Evolutionary conservation across 2,329 filamentous ascomycete genomes (phyloP).

Genomic region (Fusarium acutatum): DNA sequence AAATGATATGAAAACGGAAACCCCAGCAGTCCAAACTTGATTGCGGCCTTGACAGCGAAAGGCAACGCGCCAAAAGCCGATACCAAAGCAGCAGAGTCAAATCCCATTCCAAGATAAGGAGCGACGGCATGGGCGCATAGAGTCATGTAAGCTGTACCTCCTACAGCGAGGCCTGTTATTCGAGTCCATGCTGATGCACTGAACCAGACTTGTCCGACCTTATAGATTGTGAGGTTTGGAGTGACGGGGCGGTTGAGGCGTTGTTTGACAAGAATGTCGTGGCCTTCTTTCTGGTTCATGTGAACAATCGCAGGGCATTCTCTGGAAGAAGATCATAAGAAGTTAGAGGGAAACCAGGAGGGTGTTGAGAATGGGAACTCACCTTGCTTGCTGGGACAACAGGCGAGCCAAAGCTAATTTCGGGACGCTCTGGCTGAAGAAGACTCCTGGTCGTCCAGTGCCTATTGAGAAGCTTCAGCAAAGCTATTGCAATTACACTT

Average conservation of each 20-base stretch:
- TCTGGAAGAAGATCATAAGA: not conserved
- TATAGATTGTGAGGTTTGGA: constrained; percentile 20
- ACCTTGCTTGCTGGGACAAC: constrained; percentile 7
- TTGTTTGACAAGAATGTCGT: constrained; percentile 7
- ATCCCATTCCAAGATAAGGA: constrained; percentile 5
- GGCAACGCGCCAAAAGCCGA: constrained; percentile 10
- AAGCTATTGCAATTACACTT: not conserved
- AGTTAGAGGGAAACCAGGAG: not conserved
- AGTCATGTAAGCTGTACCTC: constrained; percentile 6
- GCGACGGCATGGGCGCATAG: constrained; percentile 2
- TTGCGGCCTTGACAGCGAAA: not conserved
- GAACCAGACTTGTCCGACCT: constrained; percentile 11
- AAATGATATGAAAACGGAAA: constrained; percentile 24
- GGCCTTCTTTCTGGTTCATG: not conserved
- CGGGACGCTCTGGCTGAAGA: not conserved
- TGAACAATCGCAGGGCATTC: not conserved
- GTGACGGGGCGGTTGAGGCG: constrained; percentile 17
- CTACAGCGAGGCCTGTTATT: constrained; percentile 14
- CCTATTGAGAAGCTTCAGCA: not conserved
- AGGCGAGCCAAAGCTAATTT: not conserved
- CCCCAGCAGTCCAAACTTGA: constrained; percentile 19
- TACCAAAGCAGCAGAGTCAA: not conserved
- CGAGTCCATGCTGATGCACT: constrained; percentile 29
- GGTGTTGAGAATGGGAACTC: not conserved
- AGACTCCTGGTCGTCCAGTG: not conserved